Evolutionary conservation across 163 green algal species (phyloP), one percentile per base, ranked within the genome.

Genomic region (Trebouxia gelatinosa): DNA sequence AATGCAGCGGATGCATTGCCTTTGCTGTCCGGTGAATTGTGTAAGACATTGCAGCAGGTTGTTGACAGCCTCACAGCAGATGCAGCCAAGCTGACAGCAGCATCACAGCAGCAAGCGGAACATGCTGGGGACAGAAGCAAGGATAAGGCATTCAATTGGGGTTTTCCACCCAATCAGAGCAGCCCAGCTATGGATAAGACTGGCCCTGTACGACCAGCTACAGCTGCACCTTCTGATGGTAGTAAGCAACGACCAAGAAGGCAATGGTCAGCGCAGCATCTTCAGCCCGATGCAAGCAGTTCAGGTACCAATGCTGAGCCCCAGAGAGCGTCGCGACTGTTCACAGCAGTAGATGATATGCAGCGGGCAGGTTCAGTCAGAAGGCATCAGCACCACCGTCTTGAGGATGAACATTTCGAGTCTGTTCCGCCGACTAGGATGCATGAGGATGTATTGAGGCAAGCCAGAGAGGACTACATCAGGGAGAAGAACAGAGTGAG

Each of bases 401-500:
- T n/a, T n/a, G 37, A 29, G 5, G 37, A 48, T 35, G 38, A n/a
- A 3, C 50, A 37, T 35, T 3, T 9, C 6, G 64, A 72, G 31
- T 21, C 64, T 29, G 64, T 72, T 19, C 64, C 64, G 19, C 64
- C 64, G 31, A 72, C 32, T 7, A 72, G 64, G 23, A 72, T 72
- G 64, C 64, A 35, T 26, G 64, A 72, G 64, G 64, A 72, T 19
- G 50, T 54, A 11, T 32, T 72, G 19, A 29, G n/a, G 16, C 64
- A 72, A 23, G 64, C 64, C 6, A 21, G 64, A 19, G 64, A 72
- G 64, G 64, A 72, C 21, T 72, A 72, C 35, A 54, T 72, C n/a
- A 21, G 6, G 21, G 64, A 72, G 19, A 72, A 72, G 37, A 51
- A 72, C 35, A 72, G 64, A 21, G 64, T 72, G 21, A 28, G 64